phyloP scores from a whole-genome alignment of 2,329 filamentous ascomycete species.

The Moelleriella libera region DNA sequence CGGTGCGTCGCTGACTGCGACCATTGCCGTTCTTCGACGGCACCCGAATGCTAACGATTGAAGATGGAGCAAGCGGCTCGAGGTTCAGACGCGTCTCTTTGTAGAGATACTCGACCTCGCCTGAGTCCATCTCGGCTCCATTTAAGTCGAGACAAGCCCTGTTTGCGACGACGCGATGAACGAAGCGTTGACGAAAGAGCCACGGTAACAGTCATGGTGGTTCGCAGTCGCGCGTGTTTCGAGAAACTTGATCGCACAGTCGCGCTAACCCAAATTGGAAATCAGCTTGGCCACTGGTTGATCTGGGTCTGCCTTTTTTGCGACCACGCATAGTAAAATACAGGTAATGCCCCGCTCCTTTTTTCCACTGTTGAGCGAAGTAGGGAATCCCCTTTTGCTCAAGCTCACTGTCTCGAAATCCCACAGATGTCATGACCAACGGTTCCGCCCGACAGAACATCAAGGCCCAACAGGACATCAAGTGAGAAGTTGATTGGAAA shows the following conservation, averaged over 20 bases:
- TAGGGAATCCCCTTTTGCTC: too few species aligned
- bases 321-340: too few species aligned
- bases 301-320: too few species aligned
- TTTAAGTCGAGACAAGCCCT: conserved; percentile 14
- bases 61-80: conserved; percentile 55
- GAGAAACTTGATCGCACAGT: conserved; percentile 9
- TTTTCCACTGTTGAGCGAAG: too few species aligned
- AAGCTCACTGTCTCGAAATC: too few species aligned
- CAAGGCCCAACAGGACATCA: too few species aligned
- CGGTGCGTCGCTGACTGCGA: conserved; percentile 24
- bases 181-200: not conserved
- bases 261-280: conserved; percentile 21
- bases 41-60: conserved; percentile 57
- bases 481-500: too few species aligned
- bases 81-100: conserved; percentile 80
- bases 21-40: conserved; percentile 36
- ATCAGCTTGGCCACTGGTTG: conserved; percentile 12
- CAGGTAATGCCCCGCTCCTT: too few species aligned
- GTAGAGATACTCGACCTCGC: conserved; percentile 54
- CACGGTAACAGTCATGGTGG: not conserved
- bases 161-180: too few species aligned
- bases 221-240: conserved; percentile 6
- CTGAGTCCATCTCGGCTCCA: conserved; percentile 56
- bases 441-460: too few species aligned
- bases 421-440: too few species aligned